phyloP scores from a whole-genome alignment of 2,329 filamentous ascomycete species.

The Bipolaris gigantea region DNA sequence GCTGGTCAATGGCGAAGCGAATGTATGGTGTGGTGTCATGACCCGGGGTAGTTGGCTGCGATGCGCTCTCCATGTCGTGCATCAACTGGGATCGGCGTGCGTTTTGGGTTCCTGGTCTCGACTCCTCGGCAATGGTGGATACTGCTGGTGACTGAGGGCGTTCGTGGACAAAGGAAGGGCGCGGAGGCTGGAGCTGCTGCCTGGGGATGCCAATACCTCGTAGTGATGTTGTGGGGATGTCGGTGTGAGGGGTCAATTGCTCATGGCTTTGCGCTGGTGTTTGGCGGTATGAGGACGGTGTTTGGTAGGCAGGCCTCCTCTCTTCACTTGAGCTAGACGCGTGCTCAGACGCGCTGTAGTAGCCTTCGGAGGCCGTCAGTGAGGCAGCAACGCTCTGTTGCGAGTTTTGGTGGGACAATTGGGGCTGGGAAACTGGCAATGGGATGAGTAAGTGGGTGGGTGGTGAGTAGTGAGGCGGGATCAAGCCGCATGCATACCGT shows the following conservation, averaged over 20 bases:
- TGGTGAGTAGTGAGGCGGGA: background rate
- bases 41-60: conserved; percentile 59
- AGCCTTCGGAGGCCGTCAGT: conserved; percentile 54
- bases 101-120: conserved; percentile 30
- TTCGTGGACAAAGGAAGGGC: conserved; percentile 17
- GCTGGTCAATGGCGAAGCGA: conserved; percentile 83
- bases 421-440: conserved; percentile 44
- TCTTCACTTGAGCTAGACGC: conserved; percentile 44
- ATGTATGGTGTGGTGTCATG: conserved; percentile 86
- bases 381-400: conserved; percentile 53
- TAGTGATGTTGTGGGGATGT: conserved; percentile 37
- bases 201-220: conserved; percentile 39
- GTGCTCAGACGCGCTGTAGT: conserved; percentile 52
- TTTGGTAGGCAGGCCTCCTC: conserved; percentile 35
- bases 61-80: conserved; percentile 37
- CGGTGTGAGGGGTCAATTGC: conserved; percentile 32
- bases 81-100: conserved; percentile 24
- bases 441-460: conserved; percentile 17
- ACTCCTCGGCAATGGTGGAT: conserved; percentile 40
- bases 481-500: conserved; percentile 41
- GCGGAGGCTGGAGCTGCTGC: conserved; percentile 25
- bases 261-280: conserved; percentile 45
- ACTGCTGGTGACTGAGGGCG: conserved; percentile 31
- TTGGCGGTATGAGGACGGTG: conserved; percentile 40
- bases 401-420: conserved; percentile 46